phyloP scores from a whole-genome alignment of 2,329 filamentous ascomycete genomes.

The Hypoxylon sp. region DNA sequence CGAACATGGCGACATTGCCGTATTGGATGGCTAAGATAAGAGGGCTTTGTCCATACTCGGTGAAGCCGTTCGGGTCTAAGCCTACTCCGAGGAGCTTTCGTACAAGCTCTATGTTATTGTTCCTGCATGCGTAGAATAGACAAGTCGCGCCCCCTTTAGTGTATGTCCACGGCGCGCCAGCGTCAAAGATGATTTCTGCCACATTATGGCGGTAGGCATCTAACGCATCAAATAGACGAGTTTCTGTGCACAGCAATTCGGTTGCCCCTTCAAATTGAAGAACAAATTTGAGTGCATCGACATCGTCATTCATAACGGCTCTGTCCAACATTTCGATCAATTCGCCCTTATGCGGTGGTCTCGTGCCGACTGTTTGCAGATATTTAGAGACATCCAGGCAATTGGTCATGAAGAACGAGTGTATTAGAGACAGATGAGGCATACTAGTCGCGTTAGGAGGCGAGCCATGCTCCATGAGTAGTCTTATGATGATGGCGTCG shows the following conservation, averaged over 20 bases:
- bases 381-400: slow-evolving; percentile 1
- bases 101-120: neutral
- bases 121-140: slow-evolving; percentile 7
- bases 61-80: slow-evolving; percentile 13
- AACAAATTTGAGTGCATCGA: slow-evolving; percentile 4
- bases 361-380: slow-evolving; percentile 9
- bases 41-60: neutral
- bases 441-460: neutral
- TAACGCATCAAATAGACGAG: slow-evolving; percentile 10
- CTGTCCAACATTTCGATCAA: slow-evolving; percentile 5
- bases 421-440: neutral
- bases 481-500: neutral
- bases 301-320: neutral
- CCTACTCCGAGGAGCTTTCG: slow-evolving; percentile 14
- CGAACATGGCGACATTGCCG: neutral
- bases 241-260: neutral
- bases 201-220: neutral
- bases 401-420: neutral
- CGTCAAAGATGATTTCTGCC: slow-evolving; percentile 15
- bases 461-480: slow-evolving; percentile 17
- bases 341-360: neutral
- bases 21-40: neutral
- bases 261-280: slow-evolving; percentile 14
- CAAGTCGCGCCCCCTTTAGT: slow-evolving; percentile 3
- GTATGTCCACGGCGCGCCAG: slow-evolving; percentile 13